phyloP scores from a whole-genome alignment of 2,329 filamentous ascomycete species.

The Chrysosporium queenslandicum region DNA sequence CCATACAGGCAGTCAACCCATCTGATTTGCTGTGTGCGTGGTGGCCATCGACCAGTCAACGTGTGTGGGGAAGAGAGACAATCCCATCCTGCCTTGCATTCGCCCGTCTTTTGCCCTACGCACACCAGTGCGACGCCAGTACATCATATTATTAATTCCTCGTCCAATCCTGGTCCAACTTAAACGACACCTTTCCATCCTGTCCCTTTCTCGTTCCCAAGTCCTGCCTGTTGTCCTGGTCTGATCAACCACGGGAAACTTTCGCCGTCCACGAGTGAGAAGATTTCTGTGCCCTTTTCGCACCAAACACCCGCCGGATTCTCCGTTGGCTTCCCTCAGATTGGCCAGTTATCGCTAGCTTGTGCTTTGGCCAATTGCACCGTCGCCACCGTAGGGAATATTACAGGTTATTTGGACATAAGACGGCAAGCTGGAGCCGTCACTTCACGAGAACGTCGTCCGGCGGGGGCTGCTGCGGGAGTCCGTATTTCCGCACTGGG shows the following conservation, averaged over 20 bases:
- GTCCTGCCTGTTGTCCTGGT: not conserved
- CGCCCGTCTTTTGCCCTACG: constrained; percentile 8
- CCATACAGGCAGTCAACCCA: too few species aligned
- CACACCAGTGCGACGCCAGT: not conserved
- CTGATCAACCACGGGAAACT: not conserved
- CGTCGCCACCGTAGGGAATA: not conserved
- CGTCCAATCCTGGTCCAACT: not conserved
- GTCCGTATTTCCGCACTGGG: constrained; percentile 55
- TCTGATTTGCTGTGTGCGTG: too few species aligned
- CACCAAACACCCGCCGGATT: not conserved
- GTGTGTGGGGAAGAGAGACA: not conserved
- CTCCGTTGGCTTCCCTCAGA: not conserved
- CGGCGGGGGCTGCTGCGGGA: constrained; percentile 51
- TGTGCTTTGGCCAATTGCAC: not conserved
- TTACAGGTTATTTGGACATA: constrained; percentile 20
- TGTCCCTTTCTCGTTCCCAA: not conserved
- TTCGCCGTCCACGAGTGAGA: not conserved
- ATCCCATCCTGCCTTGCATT: not conserved
- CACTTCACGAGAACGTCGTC: constrained; percentile 36
- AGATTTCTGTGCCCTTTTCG: not conserved
- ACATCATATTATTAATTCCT: constrained; percentile 1
- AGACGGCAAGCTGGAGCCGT: constrained; percentile 45
- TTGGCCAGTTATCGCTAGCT: not conserved
- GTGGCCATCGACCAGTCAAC: not conserved
- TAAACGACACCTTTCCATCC: not conserved